Percentiles rank a stretch among this genome's conserved stretches.
Evolutionary conservation across 2,329 filamentous ascomycete species (phyloP).

Genomic region (Nothomitra cinnamomea): DNA sequence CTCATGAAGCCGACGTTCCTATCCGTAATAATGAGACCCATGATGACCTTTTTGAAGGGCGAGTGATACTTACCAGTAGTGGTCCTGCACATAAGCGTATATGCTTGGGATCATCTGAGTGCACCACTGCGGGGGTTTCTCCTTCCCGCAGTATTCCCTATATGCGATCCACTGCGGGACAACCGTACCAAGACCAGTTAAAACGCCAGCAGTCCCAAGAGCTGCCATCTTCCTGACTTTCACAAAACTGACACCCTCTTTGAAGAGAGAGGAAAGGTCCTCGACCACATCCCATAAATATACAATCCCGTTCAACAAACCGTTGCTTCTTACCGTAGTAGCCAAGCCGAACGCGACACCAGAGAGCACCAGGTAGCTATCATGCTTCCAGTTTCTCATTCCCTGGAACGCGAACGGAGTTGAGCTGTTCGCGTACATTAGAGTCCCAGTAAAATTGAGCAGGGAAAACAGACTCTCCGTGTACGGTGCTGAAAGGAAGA

Average conservation of each 20-base stretch:
- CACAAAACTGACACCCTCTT: slow-evolving; percentile 19
- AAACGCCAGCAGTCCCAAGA: slow-evolving; percentile 47
- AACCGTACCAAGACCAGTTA: slow-evolving; percentile 49
- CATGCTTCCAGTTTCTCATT: slow-evolving; percentile 14
- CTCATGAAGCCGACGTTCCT: slow-evolving; percentile 78
- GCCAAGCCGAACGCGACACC: slow-evolving; percentile 56
- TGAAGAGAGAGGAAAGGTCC: slow-evolving; percentile 25
- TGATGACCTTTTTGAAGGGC: background rate
- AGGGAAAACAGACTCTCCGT: slow-evolving; percentile 65
- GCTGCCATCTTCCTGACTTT: slow-evolving; percentile 36
- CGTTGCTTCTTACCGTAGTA: slow-evolving; percentile 67
- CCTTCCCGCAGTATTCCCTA: slow-evolving; percentile 43
- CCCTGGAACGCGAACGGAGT: slow-evolving; percentile 4
- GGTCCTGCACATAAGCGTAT: slow-evolving; percentile 72
- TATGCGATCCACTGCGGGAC: slow-evolving; percentile 65
- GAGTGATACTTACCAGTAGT: slow-evolving; percentile 59
- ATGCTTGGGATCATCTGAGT: slow-evolving; percentile 58
- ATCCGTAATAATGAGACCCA: background rate
- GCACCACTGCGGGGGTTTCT: slow-evolving; percentile 52
- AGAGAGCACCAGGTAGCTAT: slow-evolving; percentile 39
- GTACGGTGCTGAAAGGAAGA: slow-evolving; percentile 81
- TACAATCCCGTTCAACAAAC: slow-evolving; percentile 61
- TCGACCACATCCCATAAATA: slow-evolving; percentile 46
- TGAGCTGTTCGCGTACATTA: slow-evolving; percentile 41
- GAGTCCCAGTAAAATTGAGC: slow-evolving; percentile 56